Evolutionary conservation across 192 early-diverging fungal genomes (phyloP).

Genomic region (Rhizophagus sp.): DNA sequence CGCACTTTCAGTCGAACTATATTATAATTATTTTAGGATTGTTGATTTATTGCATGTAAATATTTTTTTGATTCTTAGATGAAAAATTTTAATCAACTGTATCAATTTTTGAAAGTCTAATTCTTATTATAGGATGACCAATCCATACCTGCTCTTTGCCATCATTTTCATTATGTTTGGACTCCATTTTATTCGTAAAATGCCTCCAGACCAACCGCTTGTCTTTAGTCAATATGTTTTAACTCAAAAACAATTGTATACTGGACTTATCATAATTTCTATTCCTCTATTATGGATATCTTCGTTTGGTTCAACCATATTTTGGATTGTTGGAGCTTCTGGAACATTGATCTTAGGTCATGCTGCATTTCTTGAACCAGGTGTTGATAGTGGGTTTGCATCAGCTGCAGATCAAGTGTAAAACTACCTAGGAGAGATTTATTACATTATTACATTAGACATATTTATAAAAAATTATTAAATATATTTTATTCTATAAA

Average conservation of each 20-base stretch:
- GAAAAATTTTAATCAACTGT: not conserved
- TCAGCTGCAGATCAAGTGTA: slow-evolving; percentile 26
- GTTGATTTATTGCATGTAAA: slow-evolving; percentile 57
- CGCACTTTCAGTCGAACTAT: slow-evolving; percentile 63
- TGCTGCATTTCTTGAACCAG: slow-evolving; percentile 57
- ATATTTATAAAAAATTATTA: not conserved
- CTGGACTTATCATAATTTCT: slow-evolving; percentile 41
- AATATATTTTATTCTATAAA: not conserved
- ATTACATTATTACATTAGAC: not conserved
- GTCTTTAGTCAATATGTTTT: slow-evolving; percentile 25
- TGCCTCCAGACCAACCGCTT: slow-evolving; percentile 43
- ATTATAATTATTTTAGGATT: slow-evolving; percentile 56
- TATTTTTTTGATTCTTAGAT: not conserved
- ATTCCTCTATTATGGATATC: slow-evolving; percentile 56
- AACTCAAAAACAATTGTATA: slow-evolving; percentile 47
- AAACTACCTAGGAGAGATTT: not conserved
- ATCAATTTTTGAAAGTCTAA: not conserved
- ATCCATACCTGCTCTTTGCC: slow-evolving; percentile 49
- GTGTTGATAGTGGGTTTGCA: slow-evolving; percentile 55
- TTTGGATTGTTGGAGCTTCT: slow-evolving; percentile 64
- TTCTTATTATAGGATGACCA: slow-evolving; percentile 47
- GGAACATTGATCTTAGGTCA: slow-evolving; percentile 57
- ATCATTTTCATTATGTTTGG: slow-evolving; percentile 51
- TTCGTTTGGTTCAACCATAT: slow-evolving; percentile 51
- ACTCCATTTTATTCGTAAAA: slow-evolving; percentile 48